Conservation (phyloP, 225 moss, liverwort and hornwort species). For the Climacium dendroides region DNA sequence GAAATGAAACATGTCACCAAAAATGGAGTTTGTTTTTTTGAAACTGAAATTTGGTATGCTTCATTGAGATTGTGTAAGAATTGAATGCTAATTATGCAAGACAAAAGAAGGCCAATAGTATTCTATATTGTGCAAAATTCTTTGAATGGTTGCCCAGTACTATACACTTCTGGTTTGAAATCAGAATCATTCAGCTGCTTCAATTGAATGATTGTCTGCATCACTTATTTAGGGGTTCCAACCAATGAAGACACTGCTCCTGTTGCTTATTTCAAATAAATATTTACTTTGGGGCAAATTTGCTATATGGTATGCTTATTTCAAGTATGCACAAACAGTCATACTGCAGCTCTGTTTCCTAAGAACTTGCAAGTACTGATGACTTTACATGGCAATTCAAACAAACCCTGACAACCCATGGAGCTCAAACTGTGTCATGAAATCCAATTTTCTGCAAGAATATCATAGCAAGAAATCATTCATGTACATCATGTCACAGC, state of each 20-base stretch:
- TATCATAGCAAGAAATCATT: background rate
- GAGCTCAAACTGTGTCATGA: background rate
- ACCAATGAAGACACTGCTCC: fast-evolving
- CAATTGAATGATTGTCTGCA: background rate
- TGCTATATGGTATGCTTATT: background rate
- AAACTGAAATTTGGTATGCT: too few relatives aligned
- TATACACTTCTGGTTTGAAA: too few relatives aligned
- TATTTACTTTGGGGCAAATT: background rate
- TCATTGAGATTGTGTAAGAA: too few relatives aligned
- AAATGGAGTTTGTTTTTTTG: too few relatives aligned
- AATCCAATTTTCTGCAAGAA: background rate
- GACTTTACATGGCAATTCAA: background rate
- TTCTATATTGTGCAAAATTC: too few relatives aligned
- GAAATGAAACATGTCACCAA: too few relatives aligned
- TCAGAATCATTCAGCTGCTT: too few relatives aligned
- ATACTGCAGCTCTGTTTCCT: too few relatives aligned
- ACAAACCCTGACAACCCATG: background rate
- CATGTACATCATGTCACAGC: background rate
- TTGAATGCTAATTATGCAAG: too few relatives aligned
- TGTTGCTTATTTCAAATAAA: background rate
- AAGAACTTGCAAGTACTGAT: background rate
- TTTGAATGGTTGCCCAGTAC: too few relatives aligned
- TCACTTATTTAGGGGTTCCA: background rate
- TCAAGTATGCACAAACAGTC: background rate
- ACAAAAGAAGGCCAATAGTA: too few relatives aligned